Conservation (phyloP, 2,329 filamentous ascomycete species). For the Xylaria multiplex region DNA sequence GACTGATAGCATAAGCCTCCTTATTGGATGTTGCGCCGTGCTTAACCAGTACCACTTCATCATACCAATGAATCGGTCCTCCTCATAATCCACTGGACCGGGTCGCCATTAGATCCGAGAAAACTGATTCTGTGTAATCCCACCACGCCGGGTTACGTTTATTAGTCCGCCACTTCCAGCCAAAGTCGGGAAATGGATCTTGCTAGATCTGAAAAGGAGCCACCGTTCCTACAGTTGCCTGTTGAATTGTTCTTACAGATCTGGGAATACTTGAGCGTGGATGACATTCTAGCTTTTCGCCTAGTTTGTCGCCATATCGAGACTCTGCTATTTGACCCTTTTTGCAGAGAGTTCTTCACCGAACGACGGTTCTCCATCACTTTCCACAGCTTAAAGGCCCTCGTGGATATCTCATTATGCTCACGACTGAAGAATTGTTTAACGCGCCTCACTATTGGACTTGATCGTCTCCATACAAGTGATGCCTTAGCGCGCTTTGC, state of each 20-base stretch:
- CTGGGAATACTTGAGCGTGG: conserved; percentile 37
- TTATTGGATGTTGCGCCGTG: neutral
- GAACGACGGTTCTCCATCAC: conserved; percentile 44
- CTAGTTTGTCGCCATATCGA: conserved; percentile 40
- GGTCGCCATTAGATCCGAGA: neutral
- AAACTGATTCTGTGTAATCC: neutral
- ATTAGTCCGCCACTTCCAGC: conserved; percentile 1
- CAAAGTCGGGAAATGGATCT: conserved; percentile 16
- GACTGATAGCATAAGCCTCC: neutral
- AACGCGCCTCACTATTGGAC: conserved; percentile 42
- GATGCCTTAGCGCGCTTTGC: conserved; percentile 35
- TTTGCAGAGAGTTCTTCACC: conserved; percentile 42
- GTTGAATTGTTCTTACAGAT: conserved; percentile 41
- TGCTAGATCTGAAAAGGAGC: conserved; percentile 29
- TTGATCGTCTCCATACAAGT: conserved; percentile 40
- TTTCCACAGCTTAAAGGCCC: conserved; percentile 38
- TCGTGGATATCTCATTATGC: conserved; percentile 41
- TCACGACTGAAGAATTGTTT: conserved; percentile 35
- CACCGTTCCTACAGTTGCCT: conserved; percentile 40
- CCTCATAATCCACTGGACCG: neutral
- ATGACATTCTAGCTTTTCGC: conserved; percentile 40
- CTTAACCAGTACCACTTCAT: neutral
- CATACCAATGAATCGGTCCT: neutral
- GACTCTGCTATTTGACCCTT: conserved; percentile 38
- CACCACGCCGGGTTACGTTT: neutral